Base-by-base conservation (phyloP, 345 rosid species). In the Salix brachista region DNA sequence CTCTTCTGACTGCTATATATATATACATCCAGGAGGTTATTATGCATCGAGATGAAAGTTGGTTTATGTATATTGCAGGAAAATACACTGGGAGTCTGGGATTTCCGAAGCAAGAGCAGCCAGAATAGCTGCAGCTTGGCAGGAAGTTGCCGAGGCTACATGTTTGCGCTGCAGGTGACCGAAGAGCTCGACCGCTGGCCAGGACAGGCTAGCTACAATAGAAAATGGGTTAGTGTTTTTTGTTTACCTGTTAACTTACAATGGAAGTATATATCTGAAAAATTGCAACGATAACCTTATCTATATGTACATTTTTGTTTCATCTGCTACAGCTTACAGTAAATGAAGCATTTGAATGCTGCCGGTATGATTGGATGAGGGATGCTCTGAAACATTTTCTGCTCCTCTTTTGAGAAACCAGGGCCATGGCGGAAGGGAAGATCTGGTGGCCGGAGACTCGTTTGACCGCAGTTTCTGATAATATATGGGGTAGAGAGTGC, bases 301-400 rank as follows among this genome's bases (percentile, higher is more conserved):
- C 23, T 58, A 1, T 58, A 58, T n/a, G 28, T 4, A 23, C 28
- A 1, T 58, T 58, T 9, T 41, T 9, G 8, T 58, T 42, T 69
- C 52, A 4, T 21, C 32, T 39, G 70, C 6, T 72, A 39, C 87
- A 92, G 97, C 69, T 94, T 67, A 83, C 69, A 54, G 79, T 84
- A 68, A 78, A 89, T 25, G 89, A 92, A 30, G 96, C 97, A 13
- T 86, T 80, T 68, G 78, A 86, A 77, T 70, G 81, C 44, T 92
- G 97, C 83, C 88, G 98, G 19, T 94, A 92, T 39, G 96, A 91
- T 5, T 92, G 97, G 98, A 94, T 94, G 98, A 83, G 86, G 30
- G 83, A 71, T 58, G 97, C 98, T 13, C 79, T 94, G 41, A 81
- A 85, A 67, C 86, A 73, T 67, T 89, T 92, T 66, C 28, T 89